A percentile compares a stretch with the other conserved stretches of the same genome.
These are phyloP conservation scores for Hypoxylon sp. DNA, from an alignment of 2,329 filamentous ascomycete species.

Conservation along the genomic window DNA sequence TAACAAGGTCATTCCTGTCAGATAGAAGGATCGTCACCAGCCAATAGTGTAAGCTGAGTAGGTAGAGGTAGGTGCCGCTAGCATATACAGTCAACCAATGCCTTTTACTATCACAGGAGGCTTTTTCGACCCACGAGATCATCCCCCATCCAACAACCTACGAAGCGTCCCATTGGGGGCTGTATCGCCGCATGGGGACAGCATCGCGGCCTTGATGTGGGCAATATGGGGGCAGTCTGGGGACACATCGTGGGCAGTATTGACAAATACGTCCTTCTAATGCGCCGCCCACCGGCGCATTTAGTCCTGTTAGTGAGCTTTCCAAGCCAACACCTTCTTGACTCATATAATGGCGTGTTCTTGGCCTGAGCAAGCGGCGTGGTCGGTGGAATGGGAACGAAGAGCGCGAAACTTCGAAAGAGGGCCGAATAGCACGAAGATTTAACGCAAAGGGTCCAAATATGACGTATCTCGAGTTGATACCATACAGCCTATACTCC, in stretches of 20 bases:
- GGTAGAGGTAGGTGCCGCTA: not conserved
- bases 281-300: not conserved
- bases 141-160: not conserved
- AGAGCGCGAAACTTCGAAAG: not conserved
- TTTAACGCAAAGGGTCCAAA: not conserved
- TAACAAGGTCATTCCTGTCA: conserved; percentile 5
- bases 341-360: not conserved
- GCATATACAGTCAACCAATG: not conserved
- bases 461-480: not conserved
- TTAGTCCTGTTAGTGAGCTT: not conserved
- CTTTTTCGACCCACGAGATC: conserved; percentile 1
- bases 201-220: not conserved
- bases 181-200: not conserved
- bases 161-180: conserved; percentile 1
- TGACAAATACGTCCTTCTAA: not conserved
- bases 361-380: not conserved
- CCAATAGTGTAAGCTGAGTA: conserved; percentile 6
- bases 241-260: not conserved
- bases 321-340: not conserved
- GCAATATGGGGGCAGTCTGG: no score
- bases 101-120: not conserved
- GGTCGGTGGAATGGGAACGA: not conserved
- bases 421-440: not conserved
- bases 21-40: conserved; percentile 11
- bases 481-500: not conserved